Conservation (phyloP, 352 stramenopile genomes). For the Discostella stelligera region DNA sequence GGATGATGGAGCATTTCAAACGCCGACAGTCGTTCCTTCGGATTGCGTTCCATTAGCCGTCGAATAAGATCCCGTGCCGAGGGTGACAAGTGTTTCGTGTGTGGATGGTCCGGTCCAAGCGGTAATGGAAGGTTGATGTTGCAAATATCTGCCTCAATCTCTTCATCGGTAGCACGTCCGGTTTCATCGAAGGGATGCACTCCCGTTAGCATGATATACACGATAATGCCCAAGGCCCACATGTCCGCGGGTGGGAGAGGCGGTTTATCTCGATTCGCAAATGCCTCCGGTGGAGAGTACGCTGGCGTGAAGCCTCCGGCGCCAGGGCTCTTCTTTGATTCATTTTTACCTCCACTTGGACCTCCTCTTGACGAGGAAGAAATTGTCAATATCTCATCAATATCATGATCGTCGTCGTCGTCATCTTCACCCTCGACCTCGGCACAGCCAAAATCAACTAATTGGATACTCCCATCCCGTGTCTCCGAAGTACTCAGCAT, state of each 20-base stretch:
- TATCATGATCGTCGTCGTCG: conserved; percentile 26
- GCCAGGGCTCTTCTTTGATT: conserved; percentile 1
- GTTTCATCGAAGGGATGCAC: conserved; percentile 89
- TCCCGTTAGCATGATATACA: conserved; percentile 90
- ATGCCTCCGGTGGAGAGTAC: conserved; percentile 73
- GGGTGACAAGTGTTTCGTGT: conserved; percentile 80
- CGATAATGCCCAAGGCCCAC: conserved; percentile 83
- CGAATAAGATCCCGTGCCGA: conserved; percentile 88
- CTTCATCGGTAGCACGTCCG: conserved; percentile 82
- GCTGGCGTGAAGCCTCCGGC: conserved; percentile 54
- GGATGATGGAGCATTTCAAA: conserved; percentile 90
- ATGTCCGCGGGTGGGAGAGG: conserved; percentile 56
- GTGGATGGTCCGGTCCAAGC: conserved; percentile 32
- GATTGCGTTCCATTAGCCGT: conserved; percentile 88
- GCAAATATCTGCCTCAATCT: conserved; percentile 86
- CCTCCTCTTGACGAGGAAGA: not conserved
- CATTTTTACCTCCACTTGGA: not conserved
- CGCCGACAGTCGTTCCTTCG: conserved; percentile 86
- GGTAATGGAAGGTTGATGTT: conserved; percentile 79
- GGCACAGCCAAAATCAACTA: conserved; percentile 78
- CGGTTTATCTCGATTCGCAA: conserved; percentile 32
- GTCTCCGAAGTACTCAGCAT: conserved; percentile 55
- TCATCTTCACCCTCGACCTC: conserved; percentile 43
- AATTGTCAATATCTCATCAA: conserved; percentile 19
- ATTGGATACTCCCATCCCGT: conserved; percentile 44